Evolutionary conservation across 2,329 filamentous ascomycete genomes (phyloP), one percentile per base, ranked within the genome.

Genomic region (Coleophoma crateriformis): DNA sequence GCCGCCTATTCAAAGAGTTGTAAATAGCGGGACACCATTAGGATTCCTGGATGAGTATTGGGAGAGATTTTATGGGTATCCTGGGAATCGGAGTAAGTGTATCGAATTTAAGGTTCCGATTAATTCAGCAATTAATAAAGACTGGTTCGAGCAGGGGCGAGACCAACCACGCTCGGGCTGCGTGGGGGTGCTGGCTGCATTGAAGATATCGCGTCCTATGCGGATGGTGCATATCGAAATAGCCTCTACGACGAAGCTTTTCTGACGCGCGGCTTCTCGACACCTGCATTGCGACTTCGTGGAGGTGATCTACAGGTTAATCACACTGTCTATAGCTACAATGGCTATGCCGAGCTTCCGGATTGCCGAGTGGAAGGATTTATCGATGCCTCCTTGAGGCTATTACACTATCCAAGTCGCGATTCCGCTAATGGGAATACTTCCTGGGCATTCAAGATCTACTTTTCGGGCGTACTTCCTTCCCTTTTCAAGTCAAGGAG

Each of bases 41-140:
- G 54, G 63, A 39, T 64, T 63, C 37, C 42, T 64, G 27, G 61
- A 64, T 44, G 50, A 35, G 2, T 64, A 64, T 49, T 15, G 55
- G 35, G 58, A 64, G 39, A 58, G 63, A 40, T 47, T 52, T 20
- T 54, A 55, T 49, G 63, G 61, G 0, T 59, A 52, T 49, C 58
- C 57, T 4, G 58, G 54, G 20, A 51, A 64, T 12, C 57, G 61
- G 15, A 49, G 59, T 60, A 54, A 58, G 60, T 58, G 8, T 27
- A 27, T 27, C 27, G 27, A 27, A 3, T 27, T 27, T 27, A 27
- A 27, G 27, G 7, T 27, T 27, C 27, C 8, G 27, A 10, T 27
- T 27, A 27, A 27, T 27, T 7, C 6, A 27, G 27, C 27, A 27
- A 27, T 41, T 22, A 17, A 41, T 20, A 17, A 12, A 22, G 22